Evolutionary conservation across 257 asterid species (phyloP).

Genomic region (Linaria vulgaris): DNA sequence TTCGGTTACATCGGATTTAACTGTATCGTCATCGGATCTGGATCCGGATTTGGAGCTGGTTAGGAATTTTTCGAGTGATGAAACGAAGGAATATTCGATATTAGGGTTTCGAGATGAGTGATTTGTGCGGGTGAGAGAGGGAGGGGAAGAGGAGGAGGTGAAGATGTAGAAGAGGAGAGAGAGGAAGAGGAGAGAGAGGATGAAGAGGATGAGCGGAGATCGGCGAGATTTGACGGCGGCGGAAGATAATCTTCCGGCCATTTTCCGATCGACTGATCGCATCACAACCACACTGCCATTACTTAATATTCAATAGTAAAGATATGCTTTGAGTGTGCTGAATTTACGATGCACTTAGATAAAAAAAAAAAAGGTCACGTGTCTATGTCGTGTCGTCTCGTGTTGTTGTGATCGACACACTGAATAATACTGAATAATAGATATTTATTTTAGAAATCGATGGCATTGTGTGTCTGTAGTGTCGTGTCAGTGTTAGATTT

Average conservation of each 20-base stretch:
- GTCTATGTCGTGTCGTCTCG: too few relatives aligned
- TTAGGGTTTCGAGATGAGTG: slow-evolving; percentile 39
- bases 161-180: slow-evolving; percentile 46
- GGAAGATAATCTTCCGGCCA: slow-evolving; percentile 69
- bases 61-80: slow-evolving; percentile 79
- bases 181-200: slow-evolving; percentile 43
- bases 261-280: slow-evolving; percentile 39
- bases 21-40: slow-evolving; percentile 45
- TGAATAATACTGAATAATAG: too few relatives aligned
- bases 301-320: too few relatives aligned
- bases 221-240: slow-evolving; percentile 39
- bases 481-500: too few relatives aligned
- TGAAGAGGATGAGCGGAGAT: slow-evolving; percentile 45
- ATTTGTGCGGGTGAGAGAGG: slow-evolving; percentile 27
- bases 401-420: too few relatives aligned
- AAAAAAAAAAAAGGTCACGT: too few relatives aligned
- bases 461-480: too few relatives aligned
- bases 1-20: slow-evolving; percentile 31
- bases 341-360: too few relatives aligned
- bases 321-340: too few relatives aligned
- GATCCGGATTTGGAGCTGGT: slow-evolving; percentile 34
- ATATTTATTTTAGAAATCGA: too few relatives aligned
- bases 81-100: slow-evolving; percentile 74
- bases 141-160: slow-evolving; percentile 35
- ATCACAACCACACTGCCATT: slow-evolving; percentile 13